These are phyloP conservation scores for Kwoniella dendrophila DNA, from an alignment of 768 basidiomycete genomes.

Conservation along the genomic window DNA sequence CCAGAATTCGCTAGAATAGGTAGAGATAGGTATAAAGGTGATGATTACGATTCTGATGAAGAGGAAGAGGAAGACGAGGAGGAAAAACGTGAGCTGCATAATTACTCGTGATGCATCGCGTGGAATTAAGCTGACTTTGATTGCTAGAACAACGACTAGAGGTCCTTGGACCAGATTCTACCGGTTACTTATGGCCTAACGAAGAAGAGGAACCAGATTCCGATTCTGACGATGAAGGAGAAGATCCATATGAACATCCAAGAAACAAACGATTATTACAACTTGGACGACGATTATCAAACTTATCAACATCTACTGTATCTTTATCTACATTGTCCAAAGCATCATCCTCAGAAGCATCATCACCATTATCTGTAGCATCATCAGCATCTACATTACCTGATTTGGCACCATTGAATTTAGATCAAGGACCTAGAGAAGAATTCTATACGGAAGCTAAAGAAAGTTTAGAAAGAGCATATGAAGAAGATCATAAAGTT, in stretches of 20 bases:
- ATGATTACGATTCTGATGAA: constrained; percentile 28
- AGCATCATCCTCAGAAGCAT: constrained; percentile 43
- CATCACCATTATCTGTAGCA: constrained; percentile 45
- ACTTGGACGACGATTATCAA: constrained; percentile 49
- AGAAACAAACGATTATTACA: constrained; percentile 53
- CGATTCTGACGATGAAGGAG: constrained; percentile 59
- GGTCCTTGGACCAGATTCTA: constrained; percentile 68
- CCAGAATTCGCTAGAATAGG: constrained; percentile 74
- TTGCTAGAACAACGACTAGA: constrained; percentile 16
- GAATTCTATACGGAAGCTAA: constrained; percentile 54
- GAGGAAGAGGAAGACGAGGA: constrained; percentile 26
- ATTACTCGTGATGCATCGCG: too few species aligned
- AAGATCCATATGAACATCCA: constrained; percentile 57
- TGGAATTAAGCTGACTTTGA: constrained; percentile 11
- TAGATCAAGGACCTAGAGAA: constrained; percentile 42
- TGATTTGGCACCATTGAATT: constrained; percentile 35
- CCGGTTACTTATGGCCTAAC: constrained; percentile 79
- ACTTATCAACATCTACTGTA: constrained; percentile 30
- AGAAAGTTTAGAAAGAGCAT: constrained; percentile 88
- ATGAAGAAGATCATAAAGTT: constrained; percentile 84
- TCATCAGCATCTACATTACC: constrained; percentile 39
- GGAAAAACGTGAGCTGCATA: constrained; percentile 17
- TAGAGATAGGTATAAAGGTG: constrained; percentile 56
- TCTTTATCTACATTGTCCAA: constrained; percentile 51
- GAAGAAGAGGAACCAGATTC: constrained; percentile 45